Percentiles rank a stretch among this genome's conserved stretches.
These are phyloP conservation scores for Aspergillus sclerotialis DNA, from an alignment of 2,329 filamentous ascomycete species.

Conservation along the genomic window DNA sequence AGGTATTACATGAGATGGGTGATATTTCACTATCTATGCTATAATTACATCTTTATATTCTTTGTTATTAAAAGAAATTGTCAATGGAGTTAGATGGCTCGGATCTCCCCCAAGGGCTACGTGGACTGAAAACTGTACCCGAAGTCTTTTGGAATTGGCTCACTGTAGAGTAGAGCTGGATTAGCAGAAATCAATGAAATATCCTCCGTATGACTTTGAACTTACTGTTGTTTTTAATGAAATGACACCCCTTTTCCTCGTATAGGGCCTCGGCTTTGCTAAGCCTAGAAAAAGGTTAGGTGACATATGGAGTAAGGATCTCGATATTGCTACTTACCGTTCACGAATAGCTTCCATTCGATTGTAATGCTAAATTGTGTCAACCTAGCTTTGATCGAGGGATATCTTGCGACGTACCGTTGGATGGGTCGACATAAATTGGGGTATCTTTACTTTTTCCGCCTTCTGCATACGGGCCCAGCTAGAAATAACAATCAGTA, in stretches of 20 bases:
- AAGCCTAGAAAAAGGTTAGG: slow-evolving; percentile 23
- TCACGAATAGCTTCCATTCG: slow-evolving; percentile 48
- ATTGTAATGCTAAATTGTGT: slow-evolving; percentile 38
- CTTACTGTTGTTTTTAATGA: slow-evolving; percentile 23
- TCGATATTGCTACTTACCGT: slow-evolving; percentile 31
- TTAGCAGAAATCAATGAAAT: background rate
- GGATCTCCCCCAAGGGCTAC: too few relatives aligned
- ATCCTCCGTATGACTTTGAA: too few relatives aligned
- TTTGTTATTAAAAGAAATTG: too few relatives aligned
- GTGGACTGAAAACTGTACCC: too few relatives aligned
- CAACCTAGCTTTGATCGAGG: background rate
- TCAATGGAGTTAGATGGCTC: too few relatives aligned
- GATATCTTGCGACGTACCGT: slow-evolving; percentile 23
- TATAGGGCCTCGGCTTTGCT: slow-evolving; percentile 34
- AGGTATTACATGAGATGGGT: background rate
- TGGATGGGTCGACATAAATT: slow-evolving; percentile 57
- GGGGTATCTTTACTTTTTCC: slow-evolving; percentile 42
- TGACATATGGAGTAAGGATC: background rate
- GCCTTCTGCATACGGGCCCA: slow-evolving; percentile 47
- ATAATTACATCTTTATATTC: too few relatives aligned
- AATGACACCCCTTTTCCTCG: slow-evolving; percentile 32
- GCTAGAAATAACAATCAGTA: slow-evolving; percentile 15
- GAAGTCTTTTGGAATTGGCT: too few relatives aligned
- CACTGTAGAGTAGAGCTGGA: too few relatives aligned
- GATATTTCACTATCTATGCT: too few relatives aligned